These are phyloP conservation scores for Silene noctiflora DNA, from an alignment of 179 eudicot species.

Conservation along the genomic window DNA sequence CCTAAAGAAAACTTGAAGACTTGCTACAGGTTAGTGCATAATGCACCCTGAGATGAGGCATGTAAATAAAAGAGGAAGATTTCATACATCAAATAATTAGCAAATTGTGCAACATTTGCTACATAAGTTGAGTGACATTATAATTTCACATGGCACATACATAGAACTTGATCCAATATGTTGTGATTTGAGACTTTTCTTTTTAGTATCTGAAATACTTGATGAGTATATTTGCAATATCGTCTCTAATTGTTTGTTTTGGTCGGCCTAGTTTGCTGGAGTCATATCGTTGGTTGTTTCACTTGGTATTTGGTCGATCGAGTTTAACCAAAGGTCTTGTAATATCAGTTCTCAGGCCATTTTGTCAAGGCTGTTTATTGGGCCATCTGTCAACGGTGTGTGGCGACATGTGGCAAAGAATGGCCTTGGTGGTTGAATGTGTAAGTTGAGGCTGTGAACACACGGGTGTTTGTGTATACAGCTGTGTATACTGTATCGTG, in stretches of 20 bases:
- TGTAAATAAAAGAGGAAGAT: conserved; percentile 28
- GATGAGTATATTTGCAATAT: background rate
- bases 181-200: background rate
- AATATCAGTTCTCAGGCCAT: no score
- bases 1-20: conserved; percentile 27
- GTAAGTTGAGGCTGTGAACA: no score
- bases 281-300: no score
- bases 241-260: background rate
- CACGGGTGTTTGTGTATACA: background rate
- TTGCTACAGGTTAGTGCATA: background rate
- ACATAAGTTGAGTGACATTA: conserved; percentile 1
- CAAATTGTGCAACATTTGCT: background rate
- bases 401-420: background rate
- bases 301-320: no score
- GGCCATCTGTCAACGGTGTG: background rate
- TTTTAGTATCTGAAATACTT: background rate
- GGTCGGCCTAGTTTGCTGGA: no score
- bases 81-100: conserved; percentile 20
- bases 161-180: background rate
- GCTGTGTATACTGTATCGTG: background rate
- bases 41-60: background rate
- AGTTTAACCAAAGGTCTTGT: no score
- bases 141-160: conserved; percentile 12
- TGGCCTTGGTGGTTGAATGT: background rate
- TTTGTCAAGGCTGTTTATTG: background rate